These are phyloP conservation scores for Triadica sebifera DNA, from an alignment of 345 rosid genomes.

Conservation along the genomic window DNA sequence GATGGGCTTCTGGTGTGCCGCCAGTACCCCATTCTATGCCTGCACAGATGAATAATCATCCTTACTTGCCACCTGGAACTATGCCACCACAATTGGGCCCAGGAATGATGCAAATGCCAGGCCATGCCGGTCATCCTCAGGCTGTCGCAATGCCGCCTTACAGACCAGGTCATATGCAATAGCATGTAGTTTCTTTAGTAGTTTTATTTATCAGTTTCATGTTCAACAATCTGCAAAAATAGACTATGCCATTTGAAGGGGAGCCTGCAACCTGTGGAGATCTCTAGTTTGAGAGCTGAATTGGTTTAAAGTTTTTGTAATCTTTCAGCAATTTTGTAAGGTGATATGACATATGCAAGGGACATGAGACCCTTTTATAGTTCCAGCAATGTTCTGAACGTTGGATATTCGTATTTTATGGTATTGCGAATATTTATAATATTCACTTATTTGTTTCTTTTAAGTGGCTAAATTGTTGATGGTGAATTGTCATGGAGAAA, in stretches of 20 bases:
- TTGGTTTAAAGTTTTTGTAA: neutral
- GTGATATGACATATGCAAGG: neutral
- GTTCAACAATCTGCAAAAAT: neutral
- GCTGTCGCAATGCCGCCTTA: slow-evolving; percentile 40
- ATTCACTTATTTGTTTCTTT: neutral
- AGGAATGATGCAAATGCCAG: slow-evolving; percentile 59
- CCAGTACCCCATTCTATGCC: slow-evolving; percentile 52
- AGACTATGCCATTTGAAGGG: neutral
- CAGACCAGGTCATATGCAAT: slow-evolving; percentile 44
- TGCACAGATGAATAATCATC: slow-evolving; percentile 49
- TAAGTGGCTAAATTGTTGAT: neutral
- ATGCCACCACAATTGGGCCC: slow-evolving; percentile 52
- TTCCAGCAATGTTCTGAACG: neutral
- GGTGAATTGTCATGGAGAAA: neutral
- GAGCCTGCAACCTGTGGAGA: neutral
- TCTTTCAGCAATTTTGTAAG: slow-evolving; percentile 9
- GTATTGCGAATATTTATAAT: neutral
- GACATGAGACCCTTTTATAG: neutral
- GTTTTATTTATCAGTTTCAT: neutral
- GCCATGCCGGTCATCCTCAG: slow-evolving; percentile 37
- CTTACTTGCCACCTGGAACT: slow-evolving; percentile 54
- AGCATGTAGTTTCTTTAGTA: neutral
- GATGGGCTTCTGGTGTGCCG: slow-evolving; percentile 59
- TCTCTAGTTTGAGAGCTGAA: neutral
- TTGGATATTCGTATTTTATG: neutral